Evolutionary conservation across 2,329 filamentous ascomycete species (phyloP), one percentile per base, ranked within the genome.

Genomic region (Stagonosporopsis vannaccii): DNA sequence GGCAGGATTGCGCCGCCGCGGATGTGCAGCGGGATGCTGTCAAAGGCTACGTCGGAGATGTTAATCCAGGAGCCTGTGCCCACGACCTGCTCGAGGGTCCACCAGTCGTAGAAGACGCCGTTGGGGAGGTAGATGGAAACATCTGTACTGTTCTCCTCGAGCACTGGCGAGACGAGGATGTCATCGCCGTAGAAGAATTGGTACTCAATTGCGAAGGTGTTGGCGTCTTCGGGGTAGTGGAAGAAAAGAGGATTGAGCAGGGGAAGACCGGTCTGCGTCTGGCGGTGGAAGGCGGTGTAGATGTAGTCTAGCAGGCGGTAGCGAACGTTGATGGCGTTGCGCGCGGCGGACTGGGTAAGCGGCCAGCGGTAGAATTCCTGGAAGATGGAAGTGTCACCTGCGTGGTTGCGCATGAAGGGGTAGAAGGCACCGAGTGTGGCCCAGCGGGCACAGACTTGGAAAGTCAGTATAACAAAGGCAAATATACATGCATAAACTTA

Each of bases 291-390:
- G 1, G 87, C 84, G 1, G 90, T 92, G 79, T 92, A 92, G 58
- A 91, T 81, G 76, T 92, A 92, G 67, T 92, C 90, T 4, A 93
- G 80, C 15, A 93, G 79, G 13, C 84, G 81, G 77, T 92, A 93
- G 15, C 90, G 83, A 43, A 88, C 87, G 25, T 83, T 82, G 64
- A 92, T 91, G 17, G 85, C 87, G 46, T 84, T 87, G 51, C 81
- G 82, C 0, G 89, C 89, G 0, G 88, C 87, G 19, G 83, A 78
- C 0, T 88, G 80, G 2, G 90, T 89, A 70, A 63, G 56, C 2
- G 61, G 59, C 71, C 69, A 73, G 43, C 63, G 62, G 58, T 71
- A 74, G 70, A 90, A 89, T 69, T 92, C 90, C 69, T 92, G 90
- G 3, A 70, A 70, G n/a, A 84, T 80, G 1, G 72, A 75, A n/a